Conservation (phyloP, 2,329 filamentous ascomycete genomes). For the Aspergillus aculeatinus region DNA sequence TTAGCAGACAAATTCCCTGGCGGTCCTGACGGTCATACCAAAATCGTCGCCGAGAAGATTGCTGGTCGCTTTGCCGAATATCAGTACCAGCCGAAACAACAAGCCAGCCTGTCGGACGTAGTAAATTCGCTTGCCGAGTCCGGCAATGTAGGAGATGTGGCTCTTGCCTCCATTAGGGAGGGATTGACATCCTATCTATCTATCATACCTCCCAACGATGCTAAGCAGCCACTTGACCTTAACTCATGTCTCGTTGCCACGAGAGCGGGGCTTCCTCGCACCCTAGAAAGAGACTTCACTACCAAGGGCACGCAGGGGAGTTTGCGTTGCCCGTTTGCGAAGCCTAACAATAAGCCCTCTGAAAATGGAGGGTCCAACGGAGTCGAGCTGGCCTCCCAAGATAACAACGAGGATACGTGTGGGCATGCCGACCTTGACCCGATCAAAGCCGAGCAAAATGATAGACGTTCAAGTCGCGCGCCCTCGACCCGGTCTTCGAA, state of each 20-base stretch:
- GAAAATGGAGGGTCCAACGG: slow-evolving; percentile 37
- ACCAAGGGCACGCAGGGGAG: slow-evolving; percentile 76
- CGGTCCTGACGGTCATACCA: slow-evolving; percentile 32
- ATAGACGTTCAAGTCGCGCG: slow-evolving; percentile 45
- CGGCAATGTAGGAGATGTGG: slow-evolving; percentile 64
- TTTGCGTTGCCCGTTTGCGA: slow-evolving; percentile 77
- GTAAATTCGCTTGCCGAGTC: slow-evolving; percentile 54
- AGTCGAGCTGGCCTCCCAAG: slow-evolving; percentile 41
- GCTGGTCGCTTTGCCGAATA: slow-evolving; percentile 31
- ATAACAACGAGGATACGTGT: slow-evolving; percentile 43
- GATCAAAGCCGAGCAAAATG: slow-evolving; percentile 51
- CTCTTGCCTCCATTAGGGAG: slow-evolving; percentile 37
- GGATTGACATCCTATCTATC: slow-evolving; percentile 43
- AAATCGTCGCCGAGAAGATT: slow-evolving; percentile 31
- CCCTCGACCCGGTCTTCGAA: slow-evolving; percentile 46
- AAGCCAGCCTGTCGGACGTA: slow-evolving; percentile 64
- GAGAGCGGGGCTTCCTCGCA: slow-evolving; percentile 60
- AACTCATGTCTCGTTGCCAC: slow-evolving; percentile 43
- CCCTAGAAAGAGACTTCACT: slow-evolving; percentile 87
- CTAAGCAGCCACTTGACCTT: slow-evolving; percentile 30
- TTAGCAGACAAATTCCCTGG: slow-evolving; percentile 32
- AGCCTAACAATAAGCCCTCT: slow-evolving; percentile 44
- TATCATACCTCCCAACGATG: slow-evolving; percentile 32
- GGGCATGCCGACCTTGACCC: slow-evolving; percentile 60
- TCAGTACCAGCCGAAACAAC: slow-evolving; percentile 55